phyloP scores from a whole-genome alignment of 768 basidiomycete genomes.

The Pleurotus citrinopileatus region DNA sequence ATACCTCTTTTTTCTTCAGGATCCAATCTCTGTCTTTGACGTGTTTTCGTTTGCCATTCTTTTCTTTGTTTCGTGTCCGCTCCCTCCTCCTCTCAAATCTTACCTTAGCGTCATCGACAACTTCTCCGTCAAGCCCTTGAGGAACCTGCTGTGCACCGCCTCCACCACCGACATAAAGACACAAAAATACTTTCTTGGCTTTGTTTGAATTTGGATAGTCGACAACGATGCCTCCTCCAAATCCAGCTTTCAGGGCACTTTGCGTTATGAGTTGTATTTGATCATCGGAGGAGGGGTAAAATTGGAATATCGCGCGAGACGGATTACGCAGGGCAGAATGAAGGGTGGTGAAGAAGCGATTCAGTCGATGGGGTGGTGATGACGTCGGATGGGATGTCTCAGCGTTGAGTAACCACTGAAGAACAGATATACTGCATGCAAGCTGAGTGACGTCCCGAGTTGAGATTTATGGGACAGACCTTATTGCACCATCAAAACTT shows the following conservation, averaged over 20 bases:
- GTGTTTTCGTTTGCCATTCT: slow-evolving; percentile 65
- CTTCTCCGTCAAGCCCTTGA: slow-evolving; percentile 71
- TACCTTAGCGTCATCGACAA: slow-evolving; percentile 52
- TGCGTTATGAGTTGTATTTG: slow-evolving; percentile 95
- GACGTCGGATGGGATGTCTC: slow-evolving; percentile 89
- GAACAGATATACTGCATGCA: slow-evolving; percentile 81
- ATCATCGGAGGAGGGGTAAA: slow-evolving; percentile 96
- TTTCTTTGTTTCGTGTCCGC: slow-evolving; percentile 52
- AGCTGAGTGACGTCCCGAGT: slow-evolving; percentile 1
- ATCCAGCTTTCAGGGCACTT: slow-evolving; percentile 91
- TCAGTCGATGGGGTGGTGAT: slow-evolving; percentile 82
- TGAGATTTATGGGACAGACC: slow-evolving; percentile 41
- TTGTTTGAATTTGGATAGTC: slow-evolving; percentile 98
- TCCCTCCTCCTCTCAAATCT: slow-evolving; percentile 80
- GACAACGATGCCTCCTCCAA: slow-evolving; percentile 93
- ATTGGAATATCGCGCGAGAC: slow-evolving; percentile 85
- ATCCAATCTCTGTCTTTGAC: slow-evolving; percentile 90
- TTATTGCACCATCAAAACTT: slow-evolving; percentile 97
- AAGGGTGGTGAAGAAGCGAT: slow-evolving; percentile 89
- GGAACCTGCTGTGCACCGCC: slow-evolving; percentile 66
- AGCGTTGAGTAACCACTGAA: slow-evolving; percentile 98
- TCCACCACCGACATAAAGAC: slow-evolving; percentile 85
- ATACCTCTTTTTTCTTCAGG: slow-evolving; percentile 92
- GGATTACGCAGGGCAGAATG: slow-evolving; percentile 85
- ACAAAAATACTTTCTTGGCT: slow-evolving; percentile 92